phyloP scores from a whole-genome alignment of 2,329 filamentous ascomycete genomes.

The Diaporthe australafricana region DNA sequence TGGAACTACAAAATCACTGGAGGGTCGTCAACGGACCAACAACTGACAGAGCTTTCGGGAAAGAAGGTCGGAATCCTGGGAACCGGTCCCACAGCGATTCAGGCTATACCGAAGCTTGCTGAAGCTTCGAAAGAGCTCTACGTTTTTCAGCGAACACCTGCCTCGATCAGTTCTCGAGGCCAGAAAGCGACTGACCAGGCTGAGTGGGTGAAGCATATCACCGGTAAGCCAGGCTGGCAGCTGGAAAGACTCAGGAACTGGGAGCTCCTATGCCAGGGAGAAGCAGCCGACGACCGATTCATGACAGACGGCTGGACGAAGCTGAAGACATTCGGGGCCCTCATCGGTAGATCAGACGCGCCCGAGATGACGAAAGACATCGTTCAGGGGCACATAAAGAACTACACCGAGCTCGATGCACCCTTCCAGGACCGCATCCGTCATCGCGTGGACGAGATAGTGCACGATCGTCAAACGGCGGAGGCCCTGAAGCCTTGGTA shows the following conservation, averaged over 20 bases:
- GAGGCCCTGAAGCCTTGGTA: slow-evolving; percentile 62
- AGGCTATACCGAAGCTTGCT: slow-evolving; percentile 57
- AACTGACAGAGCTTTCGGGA: slow-evolving; percentile 57
- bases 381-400: slow-evolving; percentile 50
- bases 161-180: slow-evolving; percentile 52
- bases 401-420: slow-evolving; percentile 55
- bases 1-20: slow-evolving; percentile 60
- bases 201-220: slow-evolving; percentile 50
- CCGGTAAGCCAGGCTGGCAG: slow-evolving; percentile 61
- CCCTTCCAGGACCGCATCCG: slow-evolving; percentile 55
- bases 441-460: slow-evolving; percentile 51
- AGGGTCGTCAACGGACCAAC: slow-evolving; percentile 52
- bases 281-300: slow-evolving; percentile 36
- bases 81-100: slow-evolving; percentile 61
- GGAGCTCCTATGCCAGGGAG: slow-evolving; percentile 39
- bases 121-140: slow-evolving; percentile 61
- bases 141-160: slow-evolving; percentile 69
- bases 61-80: slow-evolving; percentile 62
- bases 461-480: slow-evolving; percentile 56
- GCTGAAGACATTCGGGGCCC: slow-evolving; percentile 11
- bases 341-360: slow-evolving; percentile 45
- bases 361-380: slow-evolving; percentile 49
- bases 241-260: slow-evolving; percentile 58
- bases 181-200: slow-evolving; percentile 54
- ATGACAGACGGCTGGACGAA: slow-evolving; percentile 59